These are phyloP conservation scores for Cladophialophora exuberans DNA, from an alignment of 2,329 filamentous ascomycete genomes.

Conservation along the genomic window DNA sequence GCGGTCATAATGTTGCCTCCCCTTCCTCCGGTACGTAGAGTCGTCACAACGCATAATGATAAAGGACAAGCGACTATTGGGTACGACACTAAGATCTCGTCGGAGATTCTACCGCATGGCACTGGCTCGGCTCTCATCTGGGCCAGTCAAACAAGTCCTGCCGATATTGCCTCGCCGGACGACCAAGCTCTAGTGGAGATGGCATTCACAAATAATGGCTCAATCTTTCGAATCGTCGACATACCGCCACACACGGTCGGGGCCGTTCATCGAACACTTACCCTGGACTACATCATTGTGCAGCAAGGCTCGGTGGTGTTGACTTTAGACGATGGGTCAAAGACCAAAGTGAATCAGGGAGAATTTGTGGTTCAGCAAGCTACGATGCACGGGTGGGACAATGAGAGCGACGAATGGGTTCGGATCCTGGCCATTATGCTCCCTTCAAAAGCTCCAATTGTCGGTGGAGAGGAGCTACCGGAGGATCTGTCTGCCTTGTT, in stretches of 20 bases:
- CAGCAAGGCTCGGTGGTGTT: slow-evolving; percentile 33
- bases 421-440: slow-evolving; percentile 8
- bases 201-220: slow-evolving; percentile 16
- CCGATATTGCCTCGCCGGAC: not conserved
- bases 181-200: not conserved
- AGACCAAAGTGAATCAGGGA: slow-evolving; percentile 29
- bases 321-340: slow-evolving; percentile 34
- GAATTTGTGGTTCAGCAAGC: slow-evolving; percentile 33
- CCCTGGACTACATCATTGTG: slow-evolving; percentile 35
- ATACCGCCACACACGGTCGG: slow-evolving; percentile 25
- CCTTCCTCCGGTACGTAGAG: not conserved
- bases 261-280: slow-evolving; percentile 35
- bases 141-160: slow-evolving; percentile 33
- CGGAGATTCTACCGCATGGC: not conserved
- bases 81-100: not conserved
- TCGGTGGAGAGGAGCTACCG: not conserved
- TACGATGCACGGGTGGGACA: slow-evolving; percentile 20
- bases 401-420: slow-evolving; percentile 8
- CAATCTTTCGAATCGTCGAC: slow-evolving; percentile 28
- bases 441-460: not conserved
- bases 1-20: too few species aligned
- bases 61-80: not conserved
- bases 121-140: slow-evolving; percentile 30
- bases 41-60: not conserved
- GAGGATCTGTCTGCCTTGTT: not conserved